Conservation (phyloP, 805 yeast genomes). For the Candida nitratophila region DNA sequence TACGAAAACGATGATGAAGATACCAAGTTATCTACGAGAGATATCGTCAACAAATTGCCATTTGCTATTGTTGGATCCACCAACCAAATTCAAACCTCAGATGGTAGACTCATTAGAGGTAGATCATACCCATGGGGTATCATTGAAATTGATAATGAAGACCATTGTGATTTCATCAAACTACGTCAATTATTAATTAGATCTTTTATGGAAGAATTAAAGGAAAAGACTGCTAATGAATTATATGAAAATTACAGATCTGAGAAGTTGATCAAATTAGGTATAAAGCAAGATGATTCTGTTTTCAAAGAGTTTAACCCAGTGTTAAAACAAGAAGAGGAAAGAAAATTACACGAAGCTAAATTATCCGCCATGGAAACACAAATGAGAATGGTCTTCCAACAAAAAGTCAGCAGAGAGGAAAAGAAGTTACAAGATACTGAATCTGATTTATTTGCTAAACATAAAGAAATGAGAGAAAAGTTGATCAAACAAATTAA, state of each 20-base stretch:
- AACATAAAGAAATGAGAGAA: conserved; percentile 97
- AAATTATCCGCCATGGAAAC: conserved; percentile 90
- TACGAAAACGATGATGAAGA: conserved; percentile 80
- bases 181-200: conserved; percentile 84
- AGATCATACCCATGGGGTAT: conserved; percentile 97
- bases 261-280: conserved; percentile 70
- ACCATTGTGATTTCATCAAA: conserved; percentile 85
- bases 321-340: conserved; percentile 85
- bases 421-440: conserved; percentile 95
- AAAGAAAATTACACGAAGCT: conserved; percentile 86
- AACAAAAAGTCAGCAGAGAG: conserved; percentile 92
- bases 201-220: conserved; percentile 88
- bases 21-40: conserved; percentile 55
- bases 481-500: conserved; percentile 82
- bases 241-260: conserved; percentile 89
- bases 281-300: conserved; percentile 83
- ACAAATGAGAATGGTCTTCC: conserved; percentile 95
- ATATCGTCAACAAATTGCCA: conserved; percentile 68
- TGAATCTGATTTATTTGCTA: conserved; percentile 90
- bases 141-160: conserved; percentile 90
- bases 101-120: conserved; percentile 82
- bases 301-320: conserved; percentile 98
- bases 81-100: conserved; percentile 54
- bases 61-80: conserved; percentile 95
- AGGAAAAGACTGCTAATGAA: conserved; percentile 69